Evolutionary conservation across 208 protist genomes (phyloP).

Genomic region (Novymonas esmeraldas): DNA sequence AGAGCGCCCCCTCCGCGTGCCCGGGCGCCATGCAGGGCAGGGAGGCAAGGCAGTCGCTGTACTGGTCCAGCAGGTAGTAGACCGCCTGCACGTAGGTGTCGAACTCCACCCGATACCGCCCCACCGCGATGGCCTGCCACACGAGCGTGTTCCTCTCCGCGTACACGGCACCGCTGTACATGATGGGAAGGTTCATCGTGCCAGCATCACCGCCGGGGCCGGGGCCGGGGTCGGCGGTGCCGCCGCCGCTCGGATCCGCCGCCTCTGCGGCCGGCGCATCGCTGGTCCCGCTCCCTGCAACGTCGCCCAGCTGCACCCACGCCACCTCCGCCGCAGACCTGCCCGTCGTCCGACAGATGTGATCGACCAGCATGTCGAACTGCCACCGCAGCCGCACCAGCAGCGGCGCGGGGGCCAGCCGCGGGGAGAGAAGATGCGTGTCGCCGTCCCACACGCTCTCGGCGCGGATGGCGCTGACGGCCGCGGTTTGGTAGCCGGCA

Average conservation of each 20-base stretch:
- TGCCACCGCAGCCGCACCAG: slow-evolving; percentile 84
- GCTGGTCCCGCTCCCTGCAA: background rate
- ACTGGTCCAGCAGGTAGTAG: slow-evolving; percentile 78
- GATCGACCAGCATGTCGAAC: slow-evolving; percentile 64
- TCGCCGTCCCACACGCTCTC: slow-evolving; percentile 35
- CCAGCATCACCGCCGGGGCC: no score
- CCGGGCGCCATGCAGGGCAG: slow-evolving; percentile 26
- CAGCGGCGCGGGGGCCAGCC: slow-evolving; percentile 47
- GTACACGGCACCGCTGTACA: slow-evolving; percentile 51
- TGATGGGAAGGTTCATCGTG: slow-evolving; percentile 24
- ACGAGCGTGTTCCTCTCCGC: slow-evolving; percentile 41
- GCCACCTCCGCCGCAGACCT: slow-evolving; percentile 29
- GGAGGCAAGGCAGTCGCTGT: slow-evolving; percentile 42
- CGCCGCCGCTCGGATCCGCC: background rate
- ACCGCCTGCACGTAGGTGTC: slow-evolving; percentile 83
- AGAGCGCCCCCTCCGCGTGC: slow-evolving; percentile 36
- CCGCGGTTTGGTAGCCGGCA: slow-evolving; percentile 57
- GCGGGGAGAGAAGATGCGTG: slow-evolving; percentile 27
- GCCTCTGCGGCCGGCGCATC: background rate
- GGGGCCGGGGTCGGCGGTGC: background rate
- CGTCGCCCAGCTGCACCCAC: slow-evolving; percentile 21
- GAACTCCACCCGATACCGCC: slow-evolving; percentile 83
- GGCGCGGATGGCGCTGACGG: slow-evolving; percentile 46
- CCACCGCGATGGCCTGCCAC: slow-evolving; percentile 63
- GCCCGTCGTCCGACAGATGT: slow-evolving; percentile 39